These are phyloP conservation scores for Agrostemma githago DNA, from an alignment of 148 eudicot species.

Conservation along the genomic window DNA sequence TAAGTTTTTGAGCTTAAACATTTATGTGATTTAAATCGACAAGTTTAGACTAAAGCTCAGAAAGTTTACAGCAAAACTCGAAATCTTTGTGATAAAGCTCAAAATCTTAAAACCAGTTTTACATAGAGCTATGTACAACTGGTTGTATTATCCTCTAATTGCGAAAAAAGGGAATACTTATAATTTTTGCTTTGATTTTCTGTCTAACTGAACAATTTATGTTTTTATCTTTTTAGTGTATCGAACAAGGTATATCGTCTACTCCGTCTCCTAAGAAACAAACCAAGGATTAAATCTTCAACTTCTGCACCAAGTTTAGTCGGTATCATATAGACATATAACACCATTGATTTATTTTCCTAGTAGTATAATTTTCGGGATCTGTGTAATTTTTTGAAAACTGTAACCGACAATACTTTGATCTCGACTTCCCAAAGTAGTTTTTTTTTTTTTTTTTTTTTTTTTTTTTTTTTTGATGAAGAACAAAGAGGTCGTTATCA, in stretches of 20 bases:
- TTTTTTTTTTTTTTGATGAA: conserved; percentile 17
- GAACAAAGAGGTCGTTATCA: conserved; percentile 27
- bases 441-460: conserved; percentile 16
- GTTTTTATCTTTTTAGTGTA: conserved; percentile 49
- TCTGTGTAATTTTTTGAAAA: neutral
- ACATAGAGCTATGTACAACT: no score
- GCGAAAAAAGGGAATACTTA: no score
- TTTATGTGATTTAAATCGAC: no score
- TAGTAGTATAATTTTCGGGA: conserved; percentile 10
- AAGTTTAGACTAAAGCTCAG: no score
- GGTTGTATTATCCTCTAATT: no score
- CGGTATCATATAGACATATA: neutral
- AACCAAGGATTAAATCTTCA: conserved; percentile 25
- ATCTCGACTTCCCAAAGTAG: conserved; percentile 57
- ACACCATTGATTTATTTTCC: neutral
- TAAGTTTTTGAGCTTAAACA: no score
- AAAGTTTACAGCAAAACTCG: no score
- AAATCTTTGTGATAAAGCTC: no score
- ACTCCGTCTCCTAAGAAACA: conserved; percentile 32
- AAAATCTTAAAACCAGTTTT: no score
- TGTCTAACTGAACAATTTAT: neutral
- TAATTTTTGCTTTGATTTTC: conserved; percentile 7
- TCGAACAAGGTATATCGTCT: conserved; percentile 71
- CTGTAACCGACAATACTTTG: conserved; percentile 15
- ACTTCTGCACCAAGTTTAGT: conserved; percentile 1